These are phyloP conservation scores for Gynochthodes officinalis DNA, from an alignment of 257 asterid species.

Conservation along the genomic window DNA sequence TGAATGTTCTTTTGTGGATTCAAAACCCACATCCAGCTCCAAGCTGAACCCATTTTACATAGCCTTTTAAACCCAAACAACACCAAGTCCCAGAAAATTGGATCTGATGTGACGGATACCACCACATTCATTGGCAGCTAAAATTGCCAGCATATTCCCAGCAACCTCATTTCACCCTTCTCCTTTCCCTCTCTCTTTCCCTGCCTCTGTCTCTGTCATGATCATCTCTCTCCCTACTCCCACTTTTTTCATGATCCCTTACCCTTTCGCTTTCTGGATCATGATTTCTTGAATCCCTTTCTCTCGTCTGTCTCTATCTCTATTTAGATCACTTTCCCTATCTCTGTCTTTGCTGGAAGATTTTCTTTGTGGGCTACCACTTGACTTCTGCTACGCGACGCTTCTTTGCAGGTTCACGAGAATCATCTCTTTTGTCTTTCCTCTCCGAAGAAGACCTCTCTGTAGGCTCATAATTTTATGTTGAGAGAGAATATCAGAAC, in stretches of 20 bases:
- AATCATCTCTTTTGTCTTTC: slow-evolving; percentile 54
- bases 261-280: slow-evolving; percentile 44
- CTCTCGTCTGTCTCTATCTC: slow-evolving; percentile 56
- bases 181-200: slow-evolving; percentile 65
- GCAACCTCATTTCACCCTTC: slow-evolving; percentile 49
- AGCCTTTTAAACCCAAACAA: not conserved
- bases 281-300: slow-evolving; percentile 41
- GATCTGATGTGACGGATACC: not conserved
- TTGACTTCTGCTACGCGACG: slow-evolving; percentile 72
- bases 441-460: slow-evolving; percentile 51
- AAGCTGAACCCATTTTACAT: not conserved
- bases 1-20: not conserved
- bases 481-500: slow-evolving; percentile 5
- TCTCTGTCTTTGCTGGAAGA: slow-evolving; percentile 53
- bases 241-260: slow-evolving; percentile 54
- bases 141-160: not conserved
- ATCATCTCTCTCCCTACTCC: slow-evolving; percentile 73
- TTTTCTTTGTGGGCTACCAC: slow-evolving; percentile 69
- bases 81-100: not conserved
- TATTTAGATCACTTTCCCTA: slow-evolving; percentile 45
- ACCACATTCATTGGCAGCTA: not conserved
- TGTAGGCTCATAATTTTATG: slow-evolving; percentile 28
- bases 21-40: not conserved
- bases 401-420: slow-evolving; percentile 55
- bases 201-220: slow-evolving; percentile 63